phyloP scores from a whole-genome alignment of 257 asterid species.

The Eustoma russellianum region DNA sequence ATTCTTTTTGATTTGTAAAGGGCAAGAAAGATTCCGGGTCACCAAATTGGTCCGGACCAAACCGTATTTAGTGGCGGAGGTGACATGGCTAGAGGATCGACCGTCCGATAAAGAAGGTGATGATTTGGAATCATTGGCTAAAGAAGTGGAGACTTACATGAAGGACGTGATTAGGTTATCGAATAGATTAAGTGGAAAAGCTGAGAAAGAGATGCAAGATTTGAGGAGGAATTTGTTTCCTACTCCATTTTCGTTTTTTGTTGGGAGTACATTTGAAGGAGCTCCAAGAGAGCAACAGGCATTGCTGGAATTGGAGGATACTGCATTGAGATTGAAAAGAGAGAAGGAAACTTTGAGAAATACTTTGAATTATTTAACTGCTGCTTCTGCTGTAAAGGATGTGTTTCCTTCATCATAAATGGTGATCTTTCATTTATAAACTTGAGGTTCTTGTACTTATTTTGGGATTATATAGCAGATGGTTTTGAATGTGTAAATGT shows the following conservation, averaged over 20 bases:
- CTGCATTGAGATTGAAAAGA: slow-evolving; percentile 77
- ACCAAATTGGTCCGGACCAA: slow-evolving; percentile 60
- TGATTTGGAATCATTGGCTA: slow-evolving; percentile 56
- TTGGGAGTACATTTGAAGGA: slow-evolving; percentile 89
- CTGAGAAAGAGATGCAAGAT: slow-evolving; percentile 75
- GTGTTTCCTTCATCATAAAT: slow-evolving; percentile 75
- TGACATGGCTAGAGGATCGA: slow-evolving; percentile 90
- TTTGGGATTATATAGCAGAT: background rate
- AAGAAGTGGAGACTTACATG: slow-evolving; percentile 74
- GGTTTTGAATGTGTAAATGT: slow-evolving; percentile 18
- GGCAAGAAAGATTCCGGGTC: slow-evolving; percentile 93
- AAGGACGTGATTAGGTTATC: slow-evolving; percentile 84
- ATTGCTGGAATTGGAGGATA: slow-evolving; percentile 83
- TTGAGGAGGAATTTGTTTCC: slow-evolving; percentile 81
- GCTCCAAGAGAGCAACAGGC: slow-evolving; percentile 99
- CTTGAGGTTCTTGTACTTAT: slow-evolving; percentile 2
- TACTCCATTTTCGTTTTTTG: slow-evolving; percentile 92
- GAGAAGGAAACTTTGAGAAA: slow-evolving; percentile 95
- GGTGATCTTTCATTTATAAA: background rate
- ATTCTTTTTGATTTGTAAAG: slow-evolving; percentile 82
- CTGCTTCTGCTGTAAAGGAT: slow-evolving; percentile 95
- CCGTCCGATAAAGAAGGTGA: slow-evolving; percentile 62
- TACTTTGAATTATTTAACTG: slow-evolving; percentile 82
- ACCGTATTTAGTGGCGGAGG: slow-evolving; percentile 91
- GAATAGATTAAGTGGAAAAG: slow-evolving; percentile 73